Percentiles rank a stretch among this genome's conserved stretches.
These are phyloP conservation scores for Gaultheria prostrata DNA, from an alignment of 148 eudicot species.

Conservation along the genomic window DNA sequence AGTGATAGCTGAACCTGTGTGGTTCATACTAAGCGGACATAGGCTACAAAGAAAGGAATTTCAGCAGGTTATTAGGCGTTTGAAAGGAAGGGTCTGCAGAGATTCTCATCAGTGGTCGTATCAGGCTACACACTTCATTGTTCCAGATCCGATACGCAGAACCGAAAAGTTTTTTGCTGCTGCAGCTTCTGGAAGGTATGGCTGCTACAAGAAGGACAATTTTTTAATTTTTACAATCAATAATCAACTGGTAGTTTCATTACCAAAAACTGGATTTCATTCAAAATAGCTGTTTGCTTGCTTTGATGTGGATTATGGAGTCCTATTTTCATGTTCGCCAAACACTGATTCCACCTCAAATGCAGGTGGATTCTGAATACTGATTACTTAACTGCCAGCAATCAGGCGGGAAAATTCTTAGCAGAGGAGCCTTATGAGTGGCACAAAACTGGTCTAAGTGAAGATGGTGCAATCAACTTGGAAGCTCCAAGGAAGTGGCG, in stretches of 20 bases:
- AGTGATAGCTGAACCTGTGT: slow-evolving; percentile 43
- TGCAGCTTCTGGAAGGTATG: slow-evolving; percentile 93
- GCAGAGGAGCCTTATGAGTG: slow-evolving; percentile 94
- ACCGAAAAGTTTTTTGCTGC: slow-evolving; percentile 98
- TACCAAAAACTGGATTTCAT: not conserved
- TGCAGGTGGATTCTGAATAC: slow-evolving; percentile 94
- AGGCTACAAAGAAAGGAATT: slow-evolving; percentile 86
- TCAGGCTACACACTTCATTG: slow-evolving; percentile 92
- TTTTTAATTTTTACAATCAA: not conserved
- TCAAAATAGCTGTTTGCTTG: not conserved
- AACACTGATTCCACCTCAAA: slow-evolving; percentile 14
- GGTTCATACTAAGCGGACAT: slow-evolving; percentile 86
- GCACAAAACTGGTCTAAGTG: slow-evolving; percentile 77
- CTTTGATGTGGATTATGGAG: not conserved
- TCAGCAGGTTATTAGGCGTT: slow-evolving; percentile 66
- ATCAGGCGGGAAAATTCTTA: slow-evolving; percentile 73
- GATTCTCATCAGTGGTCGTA: slow-evolving; percentile 97
- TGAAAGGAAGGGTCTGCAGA: slow-evolving; percentile 83
- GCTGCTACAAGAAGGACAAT: not conserved
- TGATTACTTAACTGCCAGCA: slow-evolving; percentile 75
- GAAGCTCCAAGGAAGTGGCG: slow-evolving; percentile 99
- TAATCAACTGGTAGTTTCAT: not conserved
- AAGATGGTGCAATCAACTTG: slow-evolving; percentile 80
- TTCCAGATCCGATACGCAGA: slow-evolving; percentile 83
- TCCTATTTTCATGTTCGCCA: not conserved